Percentiles rank a stretch among this genome's conserved stretches.
Evolutionary conservation across 352 stramenopile species (phyloP).

Genomic region (Phytophthora foliorum): DNA sequence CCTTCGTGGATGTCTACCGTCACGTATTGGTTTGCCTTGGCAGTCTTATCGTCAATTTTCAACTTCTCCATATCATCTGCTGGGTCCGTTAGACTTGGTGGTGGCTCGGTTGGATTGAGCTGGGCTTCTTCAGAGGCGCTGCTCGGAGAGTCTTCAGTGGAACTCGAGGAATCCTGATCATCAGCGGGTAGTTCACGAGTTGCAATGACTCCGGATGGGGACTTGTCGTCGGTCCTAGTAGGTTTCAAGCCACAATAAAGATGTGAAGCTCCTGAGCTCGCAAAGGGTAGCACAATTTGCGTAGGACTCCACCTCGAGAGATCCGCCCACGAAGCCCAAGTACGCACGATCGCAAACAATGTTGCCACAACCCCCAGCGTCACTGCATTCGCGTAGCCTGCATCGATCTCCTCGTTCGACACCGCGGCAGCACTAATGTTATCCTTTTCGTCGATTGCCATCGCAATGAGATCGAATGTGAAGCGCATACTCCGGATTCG

Average conservation of each 20-base stretch:
- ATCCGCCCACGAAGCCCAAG: constrained; percentile 28
- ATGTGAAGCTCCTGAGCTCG: background rate
- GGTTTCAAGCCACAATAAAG: background rate
- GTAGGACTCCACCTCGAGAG: constrained; percentile 35
- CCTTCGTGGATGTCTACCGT: background rate
- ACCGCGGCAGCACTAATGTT: constrained; percentile 31
- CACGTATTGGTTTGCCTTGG: background rate
- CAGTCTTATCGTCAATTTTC: background rate
- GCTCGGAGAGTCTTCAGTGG: constrained; percentile 1
- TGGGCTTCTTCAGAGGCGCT: background rate
- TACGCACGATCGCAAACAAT: constrained; percentile 27
- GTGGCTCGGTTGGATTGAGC: background rate
- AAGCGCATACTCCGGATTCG: constrained; percentile 44
- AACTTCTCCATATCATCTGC: background rate
- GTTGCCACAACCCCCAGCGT: constrained; percentile 4
- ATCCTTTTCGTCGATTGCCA: constrained; percentile 41
- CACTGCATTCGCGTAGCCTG: constrained; percentile 19
- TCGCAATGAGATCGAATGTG: constrained; percentile 46
- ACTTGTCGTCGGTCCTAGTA: background rate
- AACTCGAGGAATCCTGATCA: background rate
- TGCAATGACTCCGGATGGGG: background rate
- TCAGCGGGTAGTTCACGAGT: background rate
- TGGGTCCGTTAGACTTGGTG: background rate
- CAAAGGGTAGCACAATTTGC: background rate
- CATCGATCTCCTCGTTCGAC: constrained; percentile 19